Base-by-base conservation (phyloP, 2,329 filamentous ascomycete species). In the Eurotiales sp. region DNA sequence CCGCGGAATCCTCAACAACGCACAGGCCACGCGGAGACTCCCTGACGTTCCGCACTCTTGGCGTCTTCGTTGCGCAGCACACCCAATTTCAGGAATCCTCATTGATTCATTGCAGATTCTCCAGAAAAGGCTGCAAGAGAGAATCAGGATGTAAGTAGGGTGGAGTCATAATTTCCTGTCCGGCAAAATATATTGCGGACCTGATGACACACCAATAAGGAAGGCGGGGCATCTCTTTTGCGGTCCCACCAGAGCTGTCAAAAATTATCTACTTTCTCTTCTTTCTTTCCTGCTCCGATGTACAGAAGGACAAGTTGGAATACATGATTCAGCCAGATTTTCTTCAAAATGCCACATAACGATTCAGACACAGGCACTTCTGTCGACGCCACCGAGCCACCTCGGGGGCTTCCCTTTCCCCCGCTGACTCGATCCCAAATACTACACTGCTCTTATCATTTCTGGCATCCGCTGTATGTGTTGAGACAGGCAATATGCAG, bases 381-480 rank as follows among this genome's bases (percentile, higher is more conserved):
- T 11, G 59, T 63, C 5, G 10, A 10, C 25, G 10, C 25, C 5
- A 27, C 25, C 25, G 25, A 27, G 5, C 37, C 37, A 19, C 47
- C 57, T 1, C 58, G 63, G 46, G 63, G 59, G 11, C 74, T 89
- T 15, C 82, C 82, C 17, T 97, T 99, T 64, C 88, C 90, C 17
- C 89, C 90, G 1, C 81, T 96, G 52, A 90, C 85, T 27, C 87
- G 85, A 65, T 82, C 86, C 42, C 92, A 99, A 64, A 95, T 99
- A 55, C 76, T 96, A 50, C 87, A 96, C 71, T 99, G 92, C 72
- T 95, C 93, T 37, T 96, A 95, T 70, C 88, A 96, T 67, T 82
- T 80, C 54, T 99, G 93, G 93, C 89, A 96, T 63, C 83, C 87
- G 43, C 85, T 81, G 79, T 89, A 73, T 46, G 74, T 22, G 14